phyloP scores from a whole-genome alignment of 768 basidiomycete genomes.

The Hericium erinaceus region DNA sequence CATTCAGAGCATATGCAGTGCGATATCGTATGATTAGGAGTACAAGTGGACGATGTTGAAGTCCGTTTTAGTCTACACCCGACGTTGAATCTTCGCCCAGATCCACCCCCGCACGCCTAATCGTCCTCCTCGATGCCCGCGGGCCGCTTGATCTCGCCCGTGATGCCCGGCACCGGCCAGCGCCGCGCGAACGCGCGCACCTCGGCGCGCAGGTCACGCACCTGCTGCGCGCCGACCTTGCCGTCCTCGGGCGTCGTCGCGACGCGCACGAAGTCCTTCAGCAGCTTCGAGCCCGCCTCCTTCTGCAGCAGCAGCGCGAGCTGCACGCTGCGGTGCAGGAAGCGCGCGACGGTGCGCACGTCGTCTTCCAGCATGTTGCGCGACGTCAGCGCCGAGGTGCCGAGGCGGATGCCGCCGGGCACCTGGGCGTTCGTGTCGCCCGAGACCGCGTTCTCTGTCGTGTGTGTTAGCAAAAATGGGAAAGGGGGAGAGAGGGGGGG shows the following conservation, averaged over 20 bases:
- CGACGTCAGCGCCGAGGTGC: slow-evolving; percentile 89
- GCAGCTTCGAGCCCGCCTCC: slow-evolving; percentile 87
- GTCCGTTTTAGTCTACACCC: slow-evolving; percentile 8
- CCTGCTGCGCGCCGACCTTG: slow-evolving; percentile 60
- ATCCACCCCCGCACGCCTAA: slow-evolving; percentile 8
- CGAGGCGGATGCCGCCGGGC: slow-evolving; percentile 95
- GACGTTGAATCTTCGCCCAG: slow-evolving; percentile 15
- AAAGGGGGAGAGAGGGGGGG: background rate
- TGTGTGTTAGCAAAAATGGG: background rate
- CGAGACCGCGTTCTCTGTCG: slow-evolving; percentile 87
- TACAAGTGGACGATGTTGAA: slow-evolving; percentile 14
- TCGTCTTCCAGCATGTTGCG: slow-evolving; percentile 88
- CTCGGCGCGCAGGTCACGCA: slow-evolving; percentile 68
- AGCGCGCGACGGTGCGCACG: slow-evolving; percentile 77
- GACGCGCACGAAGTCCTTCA: slow-evolving; percentile 91
- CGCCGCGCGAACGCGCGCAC: slow-evolving; percentile 72
- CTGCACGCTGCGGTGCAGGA: slow-evolving; percentile 93
- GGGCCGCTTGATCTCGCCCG: slow-evolving; percentile 38
- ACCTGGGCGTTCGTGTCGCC: slow-evolving; percentile 93
- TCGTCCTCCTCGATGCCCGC: slow-evolving; percentile 54
- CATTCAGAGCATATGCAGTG: too few species aligned
- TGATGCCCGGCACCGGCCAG: slow-evolving; percentile 91
- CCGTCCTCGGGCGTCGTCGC: slow-evolving; percentile 63
- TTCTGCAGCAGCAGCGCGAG: slow-evolving; percentile 84
- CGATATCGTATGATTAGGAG: too few species aligned